Evolutionary conservation across 129 eudicot species (phyloP).

Genomic region (Flaveria bidentis): DNA sequence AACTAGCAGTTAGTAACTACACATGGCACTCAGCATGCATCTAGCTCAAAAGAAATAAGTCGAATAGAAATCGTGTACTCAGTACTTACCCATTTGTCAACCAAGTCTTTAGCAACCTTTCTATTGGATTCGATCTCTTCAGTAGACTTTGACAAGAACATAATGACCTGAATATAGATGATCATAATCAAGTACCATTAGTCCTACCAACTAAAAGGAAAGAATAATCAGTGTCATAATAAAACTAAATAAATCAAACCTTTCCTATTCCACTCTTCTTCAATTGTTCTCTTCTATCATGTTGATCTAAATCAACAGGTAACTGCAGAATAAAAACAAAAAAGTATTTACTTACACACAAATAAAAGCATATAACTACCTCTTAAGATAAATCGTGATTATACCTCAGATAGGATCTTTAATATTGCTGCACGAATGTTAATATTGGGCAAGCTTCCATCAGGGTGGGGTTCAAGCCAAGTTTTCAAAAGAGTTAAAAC

Average conservation of each 20-base stretch:
- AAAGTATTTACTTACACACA: neutral
- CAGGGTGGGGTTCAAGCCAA: constrained; percentile 98
- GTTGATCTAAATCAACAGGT: constrained; percentile 81
- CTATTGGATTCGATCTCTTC: constrained; percentile 89
- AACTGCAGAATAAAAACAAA: constrained; percentile 46
- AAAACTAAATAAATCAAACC: constrained; percentile 33
- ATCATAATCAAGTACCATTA: neutral
- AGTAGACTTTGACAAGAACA: constrained; percentile 93
- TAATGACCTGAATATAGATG: constrained; percentile 64
- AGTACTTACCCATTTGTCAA: constrained; percentile 93
- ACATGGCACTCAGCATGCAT: constrained; percentile 1
- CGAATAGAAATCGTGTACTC: constrained; percentile 17
- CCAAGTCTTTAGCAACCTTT: constrained; percentile 93
- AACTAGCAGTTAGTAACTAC: too few species aligned
- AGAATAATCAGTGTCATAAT: neutral
- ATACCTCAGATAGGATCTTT: constrained; percentile 82
- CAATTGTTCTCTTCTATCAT: constrained; percentile 78
- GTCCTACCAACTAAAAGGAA: neutral
- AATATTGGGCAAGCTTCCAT: constrained; percentile 96
- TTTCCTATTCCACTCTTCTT: constrained; percentile 91
- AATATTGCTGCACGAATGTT: constrained; percentile 87
- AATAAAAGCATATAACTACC: constrained; percentile 11
- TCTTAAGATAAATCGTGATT: neutral
- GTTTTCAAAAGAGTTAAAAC: constrained; percentile 74
- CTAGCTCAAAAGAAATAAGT: neutral